A percentile compares a stretch with the other conserved stretches of the same genome.
Conservation (phyloP, 106 monocot species). For the Cymbidium sinense region DNA sequence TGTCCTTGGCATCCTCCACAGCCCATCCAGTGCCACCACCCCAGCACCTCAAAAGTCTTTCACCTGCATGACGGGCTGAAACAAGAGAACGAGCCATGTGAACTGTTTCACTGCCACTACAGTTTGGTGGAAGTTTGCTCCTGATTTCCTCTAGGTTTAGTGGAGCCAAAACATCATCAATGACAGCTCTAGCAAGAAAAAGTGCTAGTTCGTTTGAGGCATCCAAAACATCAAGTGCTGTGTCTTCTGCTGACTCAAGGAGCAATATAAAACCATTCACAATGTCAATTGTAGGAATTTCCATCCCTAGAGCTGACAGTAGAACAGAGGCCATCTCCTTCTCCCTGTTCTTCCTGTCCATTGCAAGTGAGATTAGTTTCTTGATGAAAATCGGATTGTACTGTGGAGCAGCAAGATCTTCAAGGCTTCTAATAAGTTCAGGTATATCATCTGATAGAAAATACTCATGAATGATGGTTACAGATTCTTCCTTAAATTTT, state of each 20-base stretch:
- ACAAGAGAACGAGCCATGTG: constrained; percentile 67
- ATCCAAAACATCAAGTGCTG: constrained; percentile 75
- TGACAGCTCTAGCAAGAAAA: constrained; percentile 85
- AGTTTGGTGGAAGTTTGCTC: constrained; percentile 43
- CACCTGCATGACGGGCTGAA: constrained; percentile 83
- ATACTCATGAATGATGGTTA: constrained; percentile 76
- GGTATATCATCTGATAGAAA: constrained; percentile 83
- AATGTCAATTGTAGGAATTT: constrained; percentile 60
- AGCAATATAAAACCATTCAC: constrained; percentile 80
- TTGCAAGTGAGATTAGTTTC: constrained; percentile 84
- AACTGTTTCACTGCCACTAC: constrained; percentile 72
- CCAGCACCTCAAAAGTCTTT: constrained; percentile 92
- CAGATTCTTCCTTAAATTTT: constrained; percentile 58
- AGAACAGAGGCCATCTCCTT: constrained; percentile 95
- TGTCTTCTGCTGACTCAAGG: constrained; percentile 86
- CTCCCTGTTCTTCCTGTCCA: constrained; percentile 94
- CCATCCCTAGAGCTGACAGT: constrained; percentile 59
- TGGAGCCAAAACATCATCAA: constrained; percentile 79
- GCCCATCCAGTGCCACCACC: constrained; percentile 85
- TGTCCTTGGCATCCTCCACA: constrained; percentile 97
- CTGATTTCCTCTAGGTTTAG: constrained; percentile 78
- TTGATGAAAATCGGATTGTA: constrained; percentile 78
- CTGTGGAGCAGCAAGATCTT: constrained; percentile 60
- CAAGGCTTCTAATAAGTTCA: constrained; percentile 66
- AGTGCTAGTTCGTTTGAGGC: constrained; percentile 84